These are phyloP conservation scores for Eucalyptus pauciflora DNA, from an alignment of 345 rosid species.

Conservation along the genomic window DNA sequence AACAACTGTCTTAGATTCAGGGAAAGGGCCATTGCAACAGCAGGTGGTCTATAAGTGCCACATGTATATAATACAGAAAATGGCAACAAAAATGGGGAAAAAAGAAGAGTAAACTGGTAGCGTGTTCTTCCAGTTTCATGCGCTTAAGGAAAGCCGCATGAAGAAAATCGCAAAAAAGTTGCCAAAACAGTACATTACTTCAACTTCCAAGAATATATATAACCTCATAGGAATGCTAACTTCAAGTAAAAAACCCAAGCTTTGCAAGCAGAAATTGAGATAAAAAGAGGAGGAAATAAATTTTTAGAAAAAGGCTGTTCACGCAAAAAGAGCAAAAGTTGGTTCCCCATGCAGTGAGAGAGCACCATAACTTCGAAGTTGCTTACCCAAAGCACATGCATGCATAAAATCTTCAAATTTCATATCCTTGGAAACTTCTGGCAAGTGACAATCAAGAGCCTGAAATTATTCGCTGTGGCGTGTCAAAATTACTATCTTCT, in stretches of 20 bases:
- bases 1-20: neutral
- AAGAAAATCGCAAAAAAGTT: neutral
- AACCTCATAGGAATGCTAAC: neutral
- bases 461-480: constrained; percentile 2
- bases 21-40: neutral
- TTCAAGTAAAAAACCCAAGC: neutral
- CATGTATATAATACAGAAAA: neutral
- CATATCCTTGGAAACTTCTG: constrained; percentile 11
- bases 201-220: neutral
- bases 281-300: neutral
- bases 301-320: neutral
- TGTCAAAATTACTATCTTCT: neutral
- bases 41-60: neutral
- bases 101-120: neutral
- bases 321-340: neutral
- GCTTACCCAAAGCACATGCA: constrained; percentile 66
- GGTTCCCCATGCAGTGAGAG: neutral
- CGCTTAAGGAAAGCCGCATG: neutral
- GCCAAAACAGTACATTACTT: neutral
- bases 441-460: constrained; percentile 26
- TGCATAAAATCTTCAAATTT: constrained; percentile 53
- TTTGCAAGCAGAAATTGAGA: neutral
- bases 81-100: neutral
- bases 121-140: neutral
- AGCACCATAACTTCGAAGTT: neutral